Base-by-base conservation (phyloP, 2,329 filamentous ascomycete genomes). In the Hymenoscyphus fructigenus region DNA sequence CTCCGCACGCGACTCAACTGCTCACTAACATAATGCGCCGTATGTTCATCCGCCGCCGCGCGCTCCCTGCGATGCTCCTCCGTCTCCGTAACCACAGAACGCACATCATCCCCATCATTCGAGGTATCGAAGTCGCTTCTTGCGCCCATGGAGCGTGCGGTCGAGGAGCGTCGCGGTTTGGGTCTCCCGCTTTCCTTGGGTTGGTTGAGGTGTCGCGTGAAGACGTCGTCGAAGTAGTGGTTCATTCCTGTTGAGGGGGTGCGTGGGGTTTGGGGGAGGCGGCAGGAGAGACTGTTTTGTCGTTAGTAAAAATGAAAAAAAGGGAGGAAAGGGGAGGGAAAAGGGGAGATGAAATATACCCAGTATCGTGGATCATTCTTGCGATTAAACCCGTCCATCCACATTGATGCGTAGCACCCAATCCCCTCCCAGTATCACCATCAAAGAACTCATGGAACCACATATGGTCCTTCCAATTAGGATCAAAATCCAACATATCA, bases 401-500 rank as follows among this genome's bases (percentile, higher is more conserved):
- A 75, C 92, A 97, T 78, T 98, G 95, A 78, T 98, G 95, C 58
- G 89, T 94, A 44, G 94, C 92, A 64, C 94, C 94, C 1, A 98
- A 84, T 17, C 95, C 94, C 70, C 93, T 90, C 15, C 94, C 94
- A 60, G 84, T 89, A 76, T 98, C 93, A 47, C 93, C 94, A 75
- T 98, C 94, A 75, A 98, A 98, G 83, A 96, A 98, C 77, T 98
- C 94, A 76, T 96, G 91, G 83, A 96, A 98, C 91, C 92, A 97
- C 72, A 98, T 82, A 74, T 93, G 87, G 73, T 96, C 93, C 77
- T 90, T 94, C 94, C 94, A 98, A 78, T 97, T 83, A 28, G 91
- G 89, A 75, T 98, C 93, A 74, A 91, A 97, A 79, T 98, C 93
- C 36, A 97, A 87, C 70, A 89, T 85, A 72, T 97, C 89, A 71